These are phyloP conservation scores for Lagerstroemia speciosa DNA, from an alignment of 345 rosid genomes.

Conservation along the genomic window DNA sequence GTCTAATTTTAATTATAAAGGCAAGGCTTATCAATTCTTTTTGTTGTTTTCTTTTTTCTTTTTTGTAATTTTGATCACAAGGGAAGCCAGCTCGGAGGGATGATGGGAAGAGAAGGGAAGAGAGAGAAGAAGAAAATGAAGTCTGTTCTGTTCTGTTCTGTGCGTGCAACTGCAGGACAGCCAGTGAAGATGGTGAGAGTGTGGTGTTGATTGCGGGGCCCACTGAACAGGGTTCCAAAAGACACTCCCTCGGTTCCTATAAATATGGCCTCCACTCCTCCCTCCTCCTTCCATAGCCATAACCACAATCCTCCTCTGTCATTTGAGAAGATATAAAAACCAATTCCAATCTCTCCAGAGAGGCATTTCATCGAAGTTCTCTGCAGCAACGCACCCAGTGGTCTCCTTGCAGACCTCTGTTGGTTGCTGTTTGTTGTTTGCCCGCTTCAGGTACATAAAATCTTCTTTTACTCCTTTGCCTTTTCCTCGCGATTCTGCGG, in stretches of 20 bases:
- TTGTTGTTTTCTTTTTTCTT: no score
- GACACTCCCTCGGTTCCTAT: slow-evolving; percentile 37
- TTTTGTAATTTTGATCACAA: no score
- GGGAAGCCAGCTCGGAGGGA: no score
- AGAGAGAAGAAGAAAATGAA: not conserved
- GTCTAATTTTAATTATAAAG: no score
- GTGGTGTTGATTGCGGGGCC: slow-evolving; percentile 48
- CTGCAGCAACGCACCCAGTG: slow-evolving; percentile 34
- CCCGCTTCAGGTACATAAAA: not conserved
- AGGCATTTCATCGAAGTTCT: not conserved
- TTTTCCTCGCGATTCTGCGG: not conserved
- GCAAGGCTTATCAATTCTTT: no score
- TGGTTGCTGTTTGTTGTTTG: slow-evolving; percentile 20
- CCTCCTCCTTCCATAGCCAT: slow-evolving; percentile 19
- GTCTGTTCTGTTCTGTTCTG: no score
- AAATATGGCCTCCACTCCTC: slow-evolving; percentile 36
- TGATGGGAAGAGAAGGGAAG: no score
- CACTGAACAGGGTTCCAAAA: slow-evolving; percentile 62
- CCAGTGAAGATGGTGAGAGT: not conserved
- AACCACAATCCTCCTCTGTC: not conserved
- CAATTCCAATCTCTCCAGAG: not conserved
- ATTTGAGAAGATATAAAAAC: no score
- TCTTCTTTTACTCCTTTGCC: not conserved
- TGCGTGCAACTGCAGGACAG: not conserved
- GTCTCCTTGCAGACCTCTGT: slow-evolving; percentile 24